Conservation (phyloP, 106 monocot genomes). For the Dendrobium catenatum region DNA sequence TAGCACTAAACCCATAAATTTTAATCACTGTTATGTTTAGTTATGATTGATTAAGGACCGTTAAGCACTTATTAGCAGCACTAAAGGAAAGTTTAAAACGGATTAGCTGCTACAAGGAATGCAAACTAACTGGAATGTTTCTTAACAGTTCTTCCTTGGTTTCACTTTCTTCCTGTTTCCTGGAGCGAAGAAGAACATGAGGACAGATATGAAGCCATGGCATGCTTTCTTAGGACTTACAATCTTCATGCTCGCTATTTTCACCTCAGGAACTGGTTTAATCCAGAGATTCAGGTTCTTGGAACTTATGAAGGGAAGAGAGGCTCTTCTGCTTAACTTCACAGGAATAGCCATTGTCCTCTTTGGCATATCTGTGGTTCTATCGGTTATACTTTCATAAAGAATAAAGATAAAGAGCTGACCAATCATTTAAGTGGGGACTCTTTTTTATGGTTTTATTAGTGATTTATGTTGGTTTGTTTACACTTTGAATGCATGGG, state of each 20-base stretch:
- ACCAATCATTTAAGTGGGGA: too few species aligned
- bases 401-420: too few species aligned
- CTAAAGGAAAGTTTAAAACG: too few species aligned
- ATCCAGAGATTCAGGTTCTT: slow-evolving; percentile 12
- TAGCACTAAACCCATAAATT: too few species aligned
- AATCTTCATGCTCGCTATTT: slow-evolving; percentile 24
- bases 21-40: too few species aligned
- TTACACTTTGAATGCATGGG: too few species aligned
- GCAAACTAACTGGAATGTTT: background rate
- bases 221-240: slow-evolving; percentile 25
- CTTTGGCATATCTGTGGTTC: slow-evolving; percentile 20
- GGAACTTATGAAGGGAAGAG: slow-evolving; percentile 1
- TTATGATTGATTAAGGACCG: too few species aligned
- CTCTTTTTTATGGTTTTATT: too few species aligned
- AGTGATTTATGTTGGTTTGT: too few species aligned
- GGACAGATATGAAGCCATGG: slow-evolving; percentile 25
- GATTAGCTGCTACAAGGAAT: background rate
- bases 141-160: slow-evolving; percentile 23
- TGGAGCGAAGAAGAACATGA: slow-evolving; percentile 1
- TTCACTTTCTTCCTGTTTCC: slow-evolving; percentile 21
- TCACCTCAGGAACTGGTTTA: slow-evolving; percentile 27
- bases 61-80: too few species aligned
- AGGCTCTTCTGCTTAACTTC: slow-evolving; percentile 26
- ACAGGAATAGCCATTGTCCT: slow-evolving; percentile 27
- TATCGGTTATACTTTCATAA: slow-evolving; percentile 14